Evolutionary conservation across 805 yeast genomes (phyloP), one percentile per base, ranked within the genome.

Genomic region (Ogataea ramenticola): DNA sequence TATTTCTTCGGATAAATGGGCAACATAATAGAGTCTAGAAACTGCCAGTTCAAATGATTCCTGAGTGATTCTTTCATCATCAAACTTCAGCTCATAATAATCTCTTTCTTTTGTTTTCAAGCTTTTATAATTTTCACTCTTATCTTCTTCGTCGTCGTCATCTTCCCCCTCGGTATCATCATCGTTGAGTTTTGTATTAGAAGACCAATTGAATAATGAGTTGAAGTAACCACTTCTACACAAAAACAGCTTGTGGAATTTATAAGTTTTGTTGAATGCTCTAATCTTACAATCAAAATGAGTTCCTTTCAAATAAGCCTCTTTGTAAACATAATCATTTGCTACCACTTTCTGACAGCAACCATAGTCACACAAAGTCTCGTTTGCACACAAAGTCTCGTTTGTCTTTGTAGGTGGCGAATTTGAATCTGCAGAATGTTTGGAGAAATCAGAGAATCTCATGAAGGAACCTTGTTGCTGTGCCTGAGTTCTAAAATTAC

Each of bases 1-100:
- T 19, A 52, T 57, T 40, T 69, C 74, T 15, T 58, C 56, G 19
- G 53, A 53, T 4, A 53, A 39, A 41, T 67, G 65, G 3, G 53
- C 39, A 1, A 65, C 67, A 1, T 81, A 80, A 49, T 77, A 77
- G 12, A 77, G 56, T 35, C 72, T 49, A 1, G 69, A 67, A 2
- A 77, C 52, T 0, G 75, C 76, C 20, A 71, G 53, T 39, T 75
- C 79, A 53, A 77, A 75, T 4, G 77, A 67, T 19, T 67, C 66
- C 42, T 62, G 62, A 0, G 74, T 66, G 40, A 71, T 69, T 37
- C 64, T 57, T 8, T 62, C 61, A 50, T 69, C 75, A 30, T 65
- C 74, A 49, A 70, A 71, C 10, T 54, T 57, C 38, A 70, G 48
- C 17, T 59, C 65, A 44, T 61, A 54, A 1, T 43, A 41, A 39